Evolutionary conservation across 169 alveolate genomes (phyloP).

Genomic region (Plasmodium cynomolgi): DNA sequence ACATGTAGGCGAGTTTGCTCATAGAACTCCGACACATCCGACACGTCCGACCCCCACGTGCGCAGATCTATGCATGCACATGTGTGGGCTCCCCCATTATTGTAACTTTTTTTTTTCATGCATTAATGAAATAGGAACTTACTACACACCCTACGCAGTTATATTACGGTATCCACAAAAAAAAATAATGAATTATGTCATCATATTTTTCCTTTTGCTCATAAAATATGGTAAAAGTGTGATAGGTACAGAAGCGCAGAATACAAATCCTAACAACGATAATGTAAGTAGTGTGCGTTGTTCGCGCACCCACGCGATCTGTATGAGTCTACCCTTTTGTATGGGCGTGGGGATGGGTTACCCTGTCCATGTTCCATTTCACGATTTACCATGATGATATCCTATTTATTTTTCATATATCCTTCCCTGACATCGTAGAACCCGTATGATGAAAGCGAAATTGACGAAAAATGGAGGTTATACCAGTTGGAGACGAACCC

Average conservation of each 20-base stretch:
- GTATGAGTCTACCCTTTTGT: neutral
- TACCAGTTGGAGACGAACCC: constrained; percentile 62
- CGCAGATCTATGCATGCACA: neutral
- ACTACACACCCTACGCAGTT: neutral
- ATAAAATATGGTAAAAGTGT: constrained; percentile 26
- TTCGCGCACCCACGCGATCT: neutral
- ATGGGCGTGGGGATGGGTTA: neutral
- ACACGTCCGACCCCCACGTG: neutral
- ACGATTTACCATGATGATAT: neutral
- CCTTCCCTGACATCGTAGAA: neutral
- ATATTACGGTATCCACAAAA: neutral
- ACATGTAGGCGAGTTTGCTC: neutral
- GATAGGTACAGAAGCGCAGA: constrained; percentile 1
- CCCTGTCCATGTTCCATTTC: neutral
- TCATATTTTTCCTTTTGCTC: constrained; percentile 34
- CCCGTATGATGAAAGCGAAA: neutral
- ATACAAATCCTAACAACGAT: neutral
- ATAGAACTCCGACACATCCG: neutral
- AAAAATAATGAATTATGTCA: constrained; percentile 44
- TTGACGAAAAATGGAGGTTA: constrained; percentile 64
- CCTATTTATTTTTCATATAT: neutral
- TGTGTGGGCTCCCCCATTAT: neutral
- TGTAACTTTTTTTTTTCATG: neutral
- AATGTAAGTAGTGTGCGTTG: constrained; percentile 24
- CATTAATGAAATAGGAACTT: constrained; percentile 4